A percentile compares a stretch with the other conserved stretches of the same genome.
These are phyloP conservation scores for Nannochloropsis oceanica DNA, from an alignment of 108 stramenopile genomes.

Conservation along the genomic window DNA sequence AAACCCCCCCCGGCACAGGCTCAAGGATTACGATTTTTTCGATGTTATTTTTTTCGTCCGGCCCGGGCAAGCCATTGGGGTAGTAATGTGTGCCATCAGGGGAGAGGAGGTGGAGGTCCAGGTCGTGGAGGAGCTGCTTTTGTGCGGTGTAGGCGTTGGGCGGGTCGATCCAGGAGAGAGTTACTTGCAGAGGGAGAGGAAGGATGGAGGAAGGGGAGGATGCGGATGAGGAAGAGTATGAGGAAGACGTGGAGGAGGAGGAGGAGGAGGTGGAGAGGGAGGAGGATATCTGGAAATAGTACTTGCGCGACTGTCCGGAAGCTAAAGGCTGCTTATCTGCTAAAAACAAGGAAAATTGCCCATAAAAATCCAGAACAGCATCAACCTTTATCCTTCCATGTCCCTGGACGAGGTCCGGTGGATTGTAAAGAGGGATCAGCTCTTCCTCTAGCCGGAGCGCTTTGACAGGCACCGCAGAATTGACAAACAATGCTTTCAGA, in stretches of 20 bases:
- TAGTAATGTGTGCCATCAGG: conserved; percentile 32
- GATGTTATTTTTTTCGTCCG: conserved; percentile 39
- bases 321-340: not conserved
- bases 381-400: conserved; percentile 41
- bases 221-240: not conserved
- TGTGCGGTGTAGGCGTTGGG: conserved; percentile 38
- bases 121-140: conserved; percentile 48
- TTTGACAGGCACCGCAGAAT: conserved; percentile 40
- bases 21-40: conserved; percentile 33
- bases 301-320: not conserved
- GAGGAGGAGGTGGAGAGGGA: not conserved
- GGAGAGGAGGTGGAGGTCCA: conserved; percentile 40
- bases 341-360: not conserved
- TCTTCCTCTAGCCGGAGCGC: conserved; percentile 22
- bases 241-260: not conserved
- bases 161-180: conserved; percentile 54
- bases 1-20: not conserved
- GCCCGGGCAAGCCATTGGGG: conserved; percentile 34
- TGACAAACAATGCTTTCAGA: conserved; percentile 48
- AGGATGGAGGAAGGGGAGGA: not conserved
- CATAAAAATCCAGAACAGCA: conserved; percentile 29
- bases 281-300: not conserved
- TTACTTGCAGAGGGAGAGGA: conserved; percentile 30
- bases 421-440: conserved; percentile 16
- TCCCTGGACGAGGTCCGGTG: conserved; percentile 34